Conservation (phyloP, 306 rosid species). For the Castanospermum australe region DNA sequence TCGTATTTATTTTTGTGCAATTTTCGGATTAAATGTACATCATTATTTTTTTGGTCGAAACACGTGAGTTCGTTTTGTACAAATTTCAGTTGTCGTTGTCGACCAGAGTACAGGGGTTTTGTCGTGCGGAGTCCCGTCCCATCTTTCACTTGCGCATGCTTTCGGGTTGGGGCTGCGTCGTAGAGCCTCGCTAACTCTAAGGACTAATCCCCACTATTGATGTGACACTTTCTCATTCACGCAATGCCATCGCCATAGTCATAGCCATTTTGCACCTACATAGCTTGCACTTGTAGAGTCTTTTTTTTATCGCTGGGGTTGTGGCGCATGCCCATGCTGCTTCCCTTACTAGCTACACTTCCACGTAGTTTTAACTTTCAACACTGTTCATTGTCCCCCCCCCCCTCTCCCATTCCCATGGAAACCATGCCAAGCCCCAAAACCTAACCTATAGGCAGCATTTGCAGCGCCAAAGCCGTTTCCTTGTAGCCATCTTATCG, state of each 20-base stretch:
- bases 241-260: not conserved
- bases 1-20: not conserved
- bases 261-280: not conserved
- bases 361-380: no score
- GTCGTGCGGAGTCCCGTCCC: constrained; percentile 27
- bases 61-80: constrained; percentile 26
- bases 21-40: not conserved
- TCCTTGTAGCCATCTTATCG: not conserved
- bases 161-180: not conserved
- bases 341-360: no score
- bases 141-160: constrained; percentile 25
- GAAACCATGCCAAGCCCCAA: not conserved
- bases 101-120: constrained; percentile 22
- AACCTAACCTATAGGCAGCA: not conserved
- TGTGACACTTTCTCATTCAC: not conserved
- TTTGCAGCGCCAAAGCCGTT: not conserved
- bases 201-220: not conserved
- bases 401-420: no score
- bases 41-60: not conserved
- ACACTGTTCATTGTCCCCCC: not conserved
- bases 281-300: not conserved
- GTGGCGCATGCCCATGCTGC: not conserved
- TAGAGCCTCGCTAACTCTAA: no score
- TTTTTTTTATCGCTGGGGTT: no score
- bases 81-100: constrained; percentile 39